Evolutionary conservation across 176 grass and related monocot genomes (phyloP), one percentile per base, ranked within the genome.

Genomic region (Triticum timopheevii): DNA sequence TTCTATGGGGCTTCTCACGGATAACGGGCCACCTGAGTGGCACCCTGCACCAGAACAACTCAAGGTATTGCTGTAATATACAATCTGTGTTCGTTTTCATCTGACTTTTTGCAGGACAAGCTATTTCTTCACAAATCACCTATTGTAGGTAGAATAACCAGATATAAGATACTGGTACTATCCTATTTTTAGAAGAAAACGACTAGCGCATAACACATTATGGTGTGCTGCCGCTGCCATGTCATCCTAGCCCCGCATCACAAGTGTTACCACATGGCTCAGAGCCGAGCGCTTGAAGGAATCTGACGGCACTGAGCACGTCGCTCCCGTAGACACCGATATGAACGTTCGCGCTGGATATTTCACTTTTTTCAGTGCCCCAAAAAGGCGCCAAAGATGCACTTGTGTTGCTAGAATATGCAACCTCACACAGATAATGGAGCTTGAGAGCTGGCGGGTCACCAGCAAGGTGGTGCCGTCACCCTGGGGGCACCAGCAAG

Each of bases 1-100:
- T 58, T 63, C 93, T 0, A 95, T 98, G 96, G 92, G 96, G 6
- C 96, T 98, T 84, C 89, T 98, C 15, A 98, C 92, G 2, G 93
- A 98, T 27, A 86, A 77, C 68, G 96, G 93, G 4, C 96, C 93
- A 1, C 96, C 96, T 0, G 90, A 90, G 3, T 98, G 96, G 96
- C 96, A 98, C 73, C 93, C 96, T 77, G 93, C 93, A 31, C 88
- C 86, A 0, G 69, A 84, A 56, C 47, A 95, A 86, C 89, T 98
- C 4, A 98, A 95, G 96, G 96, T 95, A 89, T 61, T 19, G 38
- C 17, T 27, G 47, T 39, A 8, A 38, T 31, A 38, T 31, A 1
- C 52, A 38, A 19, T n/a, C 71, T 34, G 1, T 17, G 8, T 63
- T 76, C 39, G 0, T 77, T 62, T 30, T 83, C 45, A 63, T 39